Evolutionary conservation across 306 rosid genomes (phyloP).

Genomic region (Delonix regia): DNA sequence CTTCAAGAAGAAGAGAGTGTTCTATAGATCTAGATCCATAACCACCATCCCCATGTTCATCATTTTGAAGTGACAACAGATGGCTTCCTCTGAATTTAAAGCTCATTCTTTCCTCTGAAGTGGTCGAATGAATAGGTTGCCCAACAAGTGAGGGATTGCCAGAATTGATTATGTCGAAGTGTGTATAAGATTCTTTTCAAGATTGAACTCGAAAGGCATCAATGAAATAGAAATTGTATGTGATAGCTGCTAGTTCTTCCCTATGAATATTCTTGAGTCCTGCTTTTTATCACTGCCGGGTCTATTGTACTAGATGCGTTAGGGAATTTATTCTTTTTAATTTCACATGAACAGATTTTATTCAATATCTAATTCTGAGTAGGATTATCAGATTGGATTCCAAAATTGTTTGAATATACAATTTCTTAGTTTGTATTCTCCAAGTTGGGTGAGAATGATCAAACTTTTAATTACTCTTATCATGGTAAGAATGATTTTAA

Average conservation of each 20-base stretch:
- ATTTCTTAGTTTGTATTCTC: no score
- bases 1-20: slow-evolving; percentile 66
- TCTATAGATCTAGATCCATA: slow-evolving; percentile 66
- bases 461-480: no score
- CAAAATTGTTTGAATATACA: no score
- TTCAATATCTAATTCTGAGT: background rate
- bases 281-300: background rate
- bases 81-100: slow-evolving; percentile 19
- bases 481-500: no score
- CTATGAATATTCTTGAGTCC: background rate
- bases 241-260: background rate
- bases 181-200: background rate
- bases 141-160: background rate
- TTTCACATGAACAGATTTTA: background rate
- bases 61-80: slow-evolving; percentile 33
- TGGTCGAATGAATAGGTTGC: background rate
- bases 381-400: background rate
- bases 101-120: slow-evolving; percentile 9
- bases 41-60: slow-evolving; percentile 71
- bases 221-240: background rate
- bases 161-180: background rate
- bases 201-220: background rate
- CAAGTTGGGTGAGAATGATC: no score
- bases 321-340: background rate
- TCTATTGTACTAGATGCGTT: background rate